Conservation (phyloP, 805 yeast species). For the Candida rishiriensis region DNA sequence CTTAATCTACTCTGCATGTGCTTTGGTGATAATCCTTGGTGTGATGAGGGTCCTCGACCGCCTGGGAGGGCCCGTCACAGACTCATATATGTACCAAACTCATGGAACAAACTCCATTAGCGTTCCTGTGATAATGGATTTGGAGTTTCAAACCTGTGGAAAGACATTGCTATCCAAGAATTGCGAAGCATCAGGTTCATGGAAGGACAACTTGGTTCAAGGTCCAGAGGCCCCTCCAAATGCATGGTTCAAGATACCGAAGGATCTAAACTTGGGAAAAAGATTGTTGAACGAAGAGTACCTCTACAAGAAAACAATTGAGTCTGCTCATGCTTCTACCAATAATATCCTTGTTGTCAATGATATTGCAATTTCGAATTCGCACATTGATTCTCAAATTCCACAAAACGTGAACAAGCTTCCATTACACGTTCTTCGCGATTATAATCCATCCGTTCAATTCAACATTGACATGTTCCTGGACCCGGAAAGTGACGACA, state of each 20-base stretch:
- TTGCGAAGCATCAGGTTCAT: constrained; percentile 2
- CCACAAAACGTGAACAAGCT: constrained; percentile 1
- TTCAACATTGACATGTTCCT: neutral
- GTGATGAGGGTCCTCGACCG: neutral
- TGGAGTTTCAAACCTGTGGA: constrained; percentile 11
- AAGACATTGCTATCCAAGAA: constrained; percentile 5
- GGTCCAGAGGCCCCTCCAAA: neutral
- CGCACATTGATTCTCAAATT: constrained; percentile 6
- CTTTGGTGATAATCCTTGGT: neutral
- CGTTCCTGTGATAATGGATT: constrained; percentile 11
- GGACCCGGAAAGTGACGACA: constrained; percentile 1
- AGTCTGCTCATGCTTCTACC: constrained; percentile 3
- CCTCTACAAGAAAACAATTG: constrained; percentile 12
- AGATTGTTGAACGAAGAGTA: constrained; percentile 9
- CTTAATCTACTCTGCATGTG: neutral
- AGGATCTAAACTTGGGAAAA: constrained; percentile 16
- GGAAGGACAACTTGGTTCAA: constrained; percentile 4
- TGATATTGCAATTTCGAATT: constrained; percentile 13
- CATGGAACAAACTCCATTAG: neutral
- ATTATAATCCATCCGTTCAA: constrained; percentile 3
- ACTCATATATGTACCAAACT: neutral
- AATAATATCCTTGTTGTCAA: constrained; percentile 2
- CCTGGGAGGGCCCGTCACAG: neutral
- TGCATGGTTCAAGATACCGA: constrained; percentile 17
- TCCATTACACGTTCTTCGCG: constrained; percentile 7